Percentiles rank a stretch among this genome's conserved stretches.
Evolutionary conservation across 1,139 yeast species (phyloP).

Genomic region (Lodderomyces parapsilosis): DNA sequence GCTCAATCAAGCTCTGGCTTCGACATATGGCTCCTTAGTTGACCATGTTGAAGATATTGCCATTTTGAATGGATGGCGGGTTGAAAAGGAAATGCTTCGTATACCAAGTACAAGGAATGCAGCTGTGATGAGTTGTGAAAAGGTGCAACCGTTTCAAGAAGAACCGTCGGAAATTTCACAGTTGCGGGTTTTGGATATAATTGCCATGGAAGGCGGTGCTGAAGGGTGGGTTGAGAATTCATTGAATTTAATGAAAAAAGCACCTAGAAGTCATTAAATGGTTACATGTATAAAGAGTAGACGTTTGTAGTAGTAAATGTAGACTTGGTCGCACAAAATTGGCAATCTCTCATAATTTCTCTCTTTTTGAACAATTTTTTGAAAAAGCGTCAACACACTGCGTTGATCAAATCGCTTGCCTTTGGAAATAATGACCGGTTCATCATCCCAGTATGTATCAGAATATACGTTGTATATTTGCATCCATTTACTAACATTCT

Average conservation of each 20-base stretch:
- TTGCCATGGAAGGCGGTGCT: slow-evolving; percentile 81
- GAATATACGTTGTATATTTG: too few species aligned
- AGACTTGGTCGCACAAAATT: slow-evolving; percentile 1
- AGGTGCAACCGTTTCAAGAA: slow-evolving; percentile 20
- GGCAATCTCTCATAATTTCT: background rate
- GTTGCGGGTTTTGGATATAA: slow-evolving; percentile 51
- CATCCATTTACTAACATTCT: slow-evolving; percentile 1
- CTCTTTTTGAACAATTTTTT: slow-evolving; percentile 2
- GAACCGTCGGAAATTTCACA: slow-evolving; percentile 26
- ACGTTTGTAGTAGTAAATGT: background rate
- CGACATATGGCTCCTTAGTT: slow-evolving; percentile 80
- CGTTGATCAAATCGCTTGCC: background rate
- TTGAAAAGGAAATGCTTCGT: slow-evolving; percentile 81
- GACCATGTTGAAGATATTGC: slow-evolving; percentile 80
- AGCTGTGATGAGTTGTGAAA: slow-evolving; percentile 70
- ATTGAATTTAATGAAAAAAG: slow-evolving; percentile 58
- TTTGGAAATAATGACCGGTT: slow-evolving; percentile 20
- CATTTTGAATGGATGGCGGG: slow-evolving; percentile 72
- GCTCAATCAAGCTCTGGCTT: slow-evolving; percentile 20
- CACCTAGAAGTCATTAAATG: slow-evolving; percentile 43
- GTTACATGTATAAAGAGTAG: background rate
- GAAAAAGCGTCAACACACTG: background rate
- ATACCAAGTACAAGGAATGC: slow-evolving; percentile 95
- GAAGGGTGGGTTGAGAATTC: slow-evolving; percentile 87
- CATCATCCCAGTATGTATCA: slow-evolving; percentile 31